These are phyloP conservation scores for Heterobasidion irregulare DNA, from an alignment of 1,284 basidiomycete genomes.

Conservation along the genomic window DNA sequence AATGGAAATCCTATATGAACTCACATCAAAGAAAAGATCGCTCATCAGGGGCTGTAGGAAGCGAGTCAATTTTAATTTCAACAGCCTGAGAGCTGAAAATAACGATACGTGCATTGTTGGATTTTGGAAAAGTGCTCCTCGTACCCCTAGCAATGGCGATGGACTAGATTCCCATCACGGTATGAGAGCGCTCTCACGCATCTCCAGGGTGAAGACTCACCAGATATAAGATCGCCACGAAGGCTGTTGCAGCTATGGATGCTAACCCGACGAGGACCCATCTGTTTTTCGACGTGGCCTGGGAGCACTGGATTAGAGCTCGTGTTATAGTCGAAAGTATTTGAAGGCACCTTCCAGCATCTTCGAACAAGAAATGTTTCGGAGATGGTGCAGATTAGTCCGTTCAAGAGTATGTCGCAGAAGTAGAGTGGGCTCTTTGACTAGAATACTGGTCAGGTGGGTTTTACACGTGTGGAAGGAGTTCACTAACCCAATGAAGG, in stretches of 20 bases:
- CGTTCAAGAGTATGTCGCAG: conserved; percentile 38
- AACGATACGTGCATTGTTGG: conserved; percentile 15
- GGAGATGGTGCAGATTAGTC: conserved; percentile 34
- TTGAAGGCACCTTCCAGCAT: conserved; percentile 36
- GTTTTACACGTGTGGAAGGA: neutral
- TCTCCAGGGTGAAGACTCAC: conserved; percentile 18
- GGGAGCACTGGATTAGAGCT: neutral
- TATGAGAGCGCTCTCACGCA: too few relatives aligned
- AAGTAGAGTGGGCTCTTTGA: conserved; percentile 30
- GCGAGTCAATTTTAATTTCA: neutral
- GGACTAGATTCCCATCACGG: neutral
- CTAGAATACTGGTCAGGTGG: conserved; percentile 15
- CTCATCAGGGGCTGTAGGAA: conserved; percentile 23
- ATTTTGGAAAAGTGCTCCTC: neutral
- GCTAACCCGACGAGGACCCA: conserved; percentile 29
- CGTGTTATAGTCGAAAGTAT: too few relatives aligned
- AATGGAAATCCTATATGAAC: conserved; percentile 1
- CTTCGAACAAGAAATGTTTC: conserved; percentile 37
- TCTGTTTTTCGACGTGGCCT: conserved; percentile 31
- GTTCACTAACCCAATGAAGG: conserved; percentile 28
- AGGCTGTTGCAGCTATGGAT: conserved; percentile 12
- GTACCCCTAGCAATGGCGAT: neutral
- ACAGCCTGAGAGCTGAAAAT: neutral
- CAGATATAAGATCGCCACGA: conserved; percentile 29
- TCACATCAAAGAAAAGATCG: conserved; percentile 23